Percentiles rank a stretch among this genome's conserved stretches.
Evolutionary conservation across 2,329 filamentous ascomycete species (phyloP).

Genomic region (Paracorniculantispora psalliotae): DNA sequence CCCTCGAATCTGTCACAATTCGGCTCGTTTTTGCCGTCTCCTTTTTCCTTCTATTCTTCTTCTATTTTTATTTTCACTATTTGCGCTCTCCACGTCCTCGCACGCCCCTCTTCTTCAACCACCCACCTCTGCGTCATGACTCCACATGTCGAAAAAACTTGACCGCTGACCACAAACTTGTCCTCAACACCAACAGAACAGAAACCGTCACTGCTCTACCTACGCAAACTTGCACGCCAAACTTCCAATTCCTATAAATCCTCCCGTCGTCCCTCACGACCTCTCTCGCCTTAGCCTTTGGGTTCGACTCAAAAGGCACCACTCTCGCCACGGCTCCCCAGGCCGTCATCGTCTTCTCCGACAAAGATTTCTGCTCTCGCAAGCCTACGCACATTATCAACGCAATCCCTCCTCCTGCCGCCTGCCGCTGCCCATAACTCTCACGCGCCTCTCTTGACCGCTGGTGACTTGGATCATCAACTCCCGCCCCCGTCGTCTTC

Average conservation of each 20-base stretch:
- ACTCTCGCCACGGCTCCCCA: slow-evolving; percentile 54
- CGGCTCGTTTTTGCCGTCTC: not conserved
- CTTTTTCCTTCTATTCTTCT: not conserved
- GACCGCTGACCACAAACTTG: slow-evolving; percentile 14
- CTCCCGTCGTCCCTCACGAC: slow-evolving; percentile 1
- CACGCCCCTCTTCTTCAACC: not conserved
- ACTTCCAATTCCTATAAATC: not conserved
- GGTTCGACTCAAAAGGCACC: slow-evolving; percentile 59
- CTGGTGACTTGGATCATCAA: slow-evolving; percentile 44
- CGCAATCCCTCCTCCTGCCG: slow-evolving; percentile 53
- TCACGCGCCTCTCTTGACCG: slow-evolving; percentile 44
- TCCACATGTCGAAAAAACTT: slow-evolving; percentile 12
- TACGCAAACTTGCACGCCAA: no score
- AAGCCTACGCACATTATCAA: slow-evolving; percentile 64
- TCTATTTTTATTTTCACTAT: not conserved
- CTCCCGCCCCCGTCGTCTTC: slow-evolving; percentile 49
- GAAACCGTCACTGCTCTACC: not conserved
- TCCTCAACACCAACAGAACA: slow-evolving; percentile 3
- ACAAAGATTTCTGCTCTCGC: slow-evolving; percentile 65
- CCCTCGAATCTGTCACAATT: not conserved
- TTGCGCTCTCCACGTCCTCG: not conserved
- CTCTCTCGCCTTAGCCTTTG: slow-evolving; percentile 48
- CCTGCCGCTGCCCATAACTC: slow-evolving; percentile 44
- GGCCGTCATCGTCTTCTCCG: slow-evolving; percentile 58
- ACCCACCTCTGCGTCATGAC: slow-evolving; percentile 7